phyloP scores from a whole-genome alignment of 257 asterid genomes.

The Gynochthodes officinalis region DNA sequence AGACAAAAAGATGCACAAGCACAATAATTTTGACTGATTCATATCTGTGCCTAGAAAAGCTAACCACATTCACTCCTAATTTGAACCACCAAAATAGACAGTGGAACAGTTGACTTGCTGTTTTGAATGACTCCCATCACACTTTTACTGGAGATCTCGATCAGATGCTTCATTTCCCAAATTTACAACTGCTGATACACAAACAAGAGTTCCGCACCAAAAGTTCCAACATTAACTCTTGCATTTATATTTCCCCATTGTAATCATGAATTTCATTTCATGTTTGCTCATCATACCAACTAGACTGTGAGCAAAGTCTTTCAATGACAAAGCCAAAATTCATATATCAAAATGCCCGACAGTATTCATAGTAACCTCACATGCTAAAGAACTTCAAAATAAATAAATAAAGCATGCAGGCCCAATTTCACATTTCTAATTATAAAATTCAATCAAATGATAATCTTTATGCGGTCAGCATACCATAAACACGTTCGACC shows the following conservation, averaged over 20 bases:
- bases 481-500: not conserved
- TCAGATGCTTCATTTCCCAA: not conserved
- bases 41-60: not conserved
- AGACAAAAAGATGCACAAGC: too few species aligned
- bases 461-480: not conserved
- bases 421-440: not conserved
- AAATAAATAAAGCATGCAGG: not conserved
- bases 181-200: not conserved
- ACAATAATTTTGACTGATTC: not conserved
- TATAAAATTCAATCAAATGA: not conserved
- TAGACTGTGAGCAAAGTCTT: not conserved
- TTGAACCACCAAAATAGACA: not conserved
- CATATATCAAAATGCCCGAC: not conserved
- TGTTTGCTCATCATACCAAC: not conserved
- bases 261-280: not conserved
- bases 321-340: not conserved
- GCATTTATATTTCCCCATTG: too few species aligned
- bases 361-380: not conserved
- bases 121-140: not conserved
- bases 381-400: not conserved
- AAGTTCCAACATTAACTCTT: not conserved
- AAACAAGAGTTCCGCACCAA: not conserved
- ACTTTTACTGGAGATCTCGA: not conserved
- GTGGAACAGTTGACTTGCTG: not conserved
- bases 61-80: not conserved